Evolutionary conservation across 73 alveolate genomes (phyloP).

Genomic region (Paramecium primaurelia): DNA sequence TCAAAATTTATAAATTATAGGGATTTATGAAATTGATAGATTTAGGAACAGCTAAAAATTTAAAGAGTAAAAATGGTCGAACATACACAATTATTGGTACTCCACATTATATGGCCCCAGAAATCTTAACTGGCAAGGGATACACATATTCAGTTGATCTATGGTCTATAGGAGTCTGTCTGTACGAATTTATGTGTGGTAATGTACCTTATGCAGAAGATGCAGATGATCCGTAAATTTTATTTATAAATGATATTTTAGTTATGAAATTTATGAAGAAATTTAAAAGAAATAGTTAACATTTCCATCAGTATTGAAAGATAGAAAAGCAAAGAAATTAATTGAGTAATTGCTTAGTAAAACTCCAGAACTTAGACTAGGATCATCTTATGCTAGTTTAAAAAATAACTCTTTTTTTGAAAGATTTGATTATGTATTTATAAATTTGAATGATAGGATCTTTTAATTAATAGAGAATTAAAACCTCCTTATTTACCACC

Average conservation of each 20-base stretch:
- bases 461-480: conserved; percentile 17
- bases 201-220: conserved; percentile 62
- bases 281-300: conserved; percentile 43
- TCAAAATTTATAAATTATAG: neutral
- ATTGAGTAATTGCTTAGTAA: conserved; percentile 56
- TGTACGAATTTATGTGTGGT: conserved; percentile 67
- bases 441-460: neutral
- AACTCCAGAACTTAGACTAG: conserved; percentile 56
- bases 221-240: conserved; percentile 51
- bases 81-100: conserved; percentile 61
- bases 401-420: conserved; percentile 17
- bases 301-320: conserved; percentile 51
- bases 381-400: conserved; percentile 36
- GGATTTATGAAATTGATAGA: conserved; percentile 82
- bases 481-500: conserved; percentile 51
- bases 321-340: conserved; percentile 17
- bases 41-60: conserved; percentile 78
- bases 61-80: conserved; percentile 51
- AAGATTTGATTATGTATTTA: neutral
- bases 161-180: conserved; percentile 65
- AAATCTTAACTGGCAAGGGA: conserved; percentile 60
- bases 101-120: conserved; percentile 29
- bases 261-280: conserved; percentile 45
- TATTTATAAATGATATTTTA: neutral
- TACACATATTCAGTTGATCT: conserved; percentile 63